Evolutionary conservation across 2,329 filamentous ascomycete species (phyloP).

Genomic region (Colletotrichum sp.): DNA sequence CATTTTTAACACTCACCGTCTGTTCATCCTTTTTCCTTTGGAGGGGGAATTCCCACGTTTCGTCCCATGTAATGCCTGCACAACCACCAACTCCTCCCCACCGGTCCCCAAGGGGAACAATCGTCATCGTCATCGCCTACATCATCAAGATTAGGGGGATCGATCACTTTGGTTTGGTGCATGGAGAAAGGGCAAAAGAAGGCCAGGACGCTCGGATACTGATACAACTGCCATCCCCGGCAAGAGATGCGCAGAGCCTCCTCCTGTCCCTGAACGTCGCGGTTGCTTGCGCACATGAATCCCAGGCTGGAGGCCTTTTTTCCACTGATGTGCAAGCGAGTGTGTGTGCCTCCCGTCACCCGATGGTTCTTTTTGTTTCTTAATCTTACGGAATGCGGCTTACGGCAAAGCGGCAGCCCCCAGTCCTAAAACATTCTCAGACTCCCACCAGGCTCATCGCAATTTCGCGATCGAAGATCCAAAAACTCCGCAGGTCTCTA

Average conservation of each 20-base stretch:
- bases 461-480: conserved; percentile 18
- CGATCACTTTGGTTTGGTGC: not conserved
- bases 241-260: conserved; percentile 7
- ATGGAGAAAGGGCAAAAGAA: not conserved
- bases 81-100: not conserved
- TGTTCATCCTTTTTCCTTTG: not conserved
- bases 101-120: not conserved
- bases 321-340: not conserved
- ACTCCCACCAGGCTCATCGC: conserved; percentile 9
- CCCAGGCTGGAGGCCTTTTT: not conserved
- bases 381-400: not conserved
- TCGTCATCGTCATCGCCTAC: not conserved
- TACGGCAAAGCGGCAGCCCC: not conserved
- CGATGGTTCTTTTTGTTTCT: not conserved
- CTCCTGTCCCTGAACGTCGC: not conserved
- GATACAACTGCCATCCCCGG: not conserved
- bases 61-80: conserved; percentile 4
- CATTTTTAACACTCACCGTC: not conserved
- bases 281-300: not conserved
- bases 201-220: not conserved
- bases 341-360: not conserved
- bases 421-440: conserved; percentile 6
- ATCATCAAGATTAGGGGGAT: not conserved
- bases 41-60: conserved; percentile 1
- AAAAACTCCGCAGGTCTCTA: not conserved